These are phyloP conservation scores for Cercospora sp. DNA, from an alignment of 2,329 filamentous ascomycete genomes.

Conservation along the genomic window DNA sequence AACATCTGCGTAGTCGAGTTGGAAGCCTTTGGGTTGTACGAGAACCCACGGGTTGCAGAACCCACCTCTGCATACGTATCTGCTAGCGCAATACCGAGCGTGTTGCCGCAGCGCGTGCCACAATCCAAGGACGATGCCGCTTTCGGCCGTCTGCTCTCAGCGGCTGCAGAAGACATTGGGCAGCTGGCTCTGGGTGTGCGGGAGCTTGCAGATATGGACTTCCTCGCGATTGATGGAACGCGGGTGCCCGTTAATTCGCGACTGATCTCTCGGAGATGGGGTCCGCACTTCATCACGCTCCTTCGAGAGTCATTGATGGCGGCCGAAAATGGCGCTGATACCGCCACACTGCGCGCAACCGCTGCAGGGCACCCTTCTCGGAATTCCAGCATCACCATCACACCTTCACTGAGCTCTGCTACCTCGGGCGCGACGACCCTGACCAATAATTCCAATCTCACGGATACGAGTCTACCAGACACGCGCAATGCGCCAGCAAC, in stretches of 20 bases:
- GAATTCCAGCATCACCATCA: conserved; percentile 84
- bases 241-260: conserved; percentile 91
- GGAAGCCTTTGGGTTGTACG: conserved; percentile 94
- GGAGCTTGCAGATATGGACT: conserved; percentile 96
- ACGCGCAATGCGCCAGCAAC: conserved; percentile 55
- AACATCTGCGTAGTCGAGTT: conserved; percentile 97
- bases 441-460: conserved; percentile 48
- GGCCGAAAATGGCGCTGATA: conserved; percentile 68
- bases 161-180: conserved; percentile 81
- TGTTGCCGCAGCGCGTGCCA: conserved; percentile 15
- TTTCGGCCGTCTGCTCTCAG: conserved; percentile 73
- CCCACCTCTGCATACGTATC: conserved; percentile 84
- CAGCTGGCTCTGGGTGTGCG: conserved; percentile 74
- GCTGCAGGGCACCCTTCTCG: conserved; percentile 57
- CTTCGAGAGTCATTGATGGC: conserved; percentile 72
- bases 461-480: conserved; percentile 51
- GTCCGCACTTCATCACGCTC: conserved; percentile 91
- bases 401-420: conserved; percentile 59
- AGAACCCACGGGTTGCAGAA: conserved; percentile 79
- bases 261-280: conserved; percentile 85
- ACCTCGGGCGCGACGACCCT: conserved; percentile 46
- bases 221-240: conserved; percentile 86
- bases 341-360: conserved; percentile 70
- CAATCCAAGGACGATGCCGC: conserved; percentile 54
- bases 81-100: conserved; percentile 64